A percentile compares a stretch with the other conserved stretches of the same genome.
Conservation (phyloP, 2,329 filamentous ascomycete species). For the Colletotrichum salicis region DNA sequence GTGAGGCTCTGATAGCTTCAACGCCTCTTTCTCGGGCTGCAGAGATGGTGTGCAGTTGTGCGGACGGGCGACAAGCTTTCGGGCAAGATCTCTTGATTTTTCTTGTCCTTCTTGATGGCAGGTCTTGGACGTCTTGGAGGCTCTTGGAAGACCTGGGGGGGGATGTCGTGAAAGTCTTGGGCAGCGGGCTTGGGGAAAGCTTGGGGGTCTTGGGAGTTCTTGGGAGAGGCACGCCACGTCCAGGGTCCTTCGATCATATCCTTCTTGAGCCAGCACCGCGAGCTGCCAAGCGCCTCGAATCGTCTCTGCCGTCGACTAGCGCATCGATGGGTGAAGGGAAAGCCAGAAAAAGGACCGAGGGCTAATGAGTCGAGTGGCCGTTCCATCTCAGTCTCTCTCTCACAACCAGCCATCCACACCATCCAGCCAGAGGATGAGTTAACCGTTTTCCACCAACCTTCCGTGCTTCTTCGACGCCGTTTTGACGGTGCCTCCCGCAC, state of each 20-base stretch:
- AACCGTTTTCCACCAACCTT: conserved; percentile 10
- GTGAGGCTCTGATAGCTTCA: not conserved
- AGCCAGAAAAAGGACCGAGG: not conserved
- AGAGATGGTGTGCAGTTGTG: conserved; percentile 7
- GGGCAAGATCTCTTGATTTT: conserved; percentile 24
- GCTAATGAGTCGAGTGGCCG: not conserved
- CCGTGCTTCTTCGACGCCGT: conserved; percentile 8
- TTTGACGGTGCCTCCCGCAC: not conserved
- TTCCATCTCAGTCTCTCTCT: too few species aligned
- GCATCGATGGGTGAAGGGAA: not conserved
- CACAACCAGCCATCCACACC: not conserved
- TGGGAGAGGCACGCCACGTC: not conserved
- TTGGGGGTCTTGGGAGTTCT: conserved; percentile 13
- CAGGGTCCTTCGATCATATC: conserved; percentile 14
- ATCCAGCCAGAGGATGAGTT: not conserved
- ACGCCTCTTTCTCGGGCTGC: not conserved
- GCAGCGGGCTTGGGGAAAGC: conserved; percentile 11
- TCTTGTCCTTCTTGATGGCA: conserved; percentile 18
- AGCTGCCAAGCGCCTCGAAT: conserved; percentile 11
- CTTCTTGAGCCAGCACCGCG: not conserved
- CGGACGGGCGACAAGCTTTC: conserved; percentile 22
- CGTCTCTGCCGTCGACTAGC: conserved; percentile 10
- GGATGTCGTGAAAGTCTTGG: not conserved
- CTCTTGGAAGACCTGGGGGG: conserved; percentile 11
- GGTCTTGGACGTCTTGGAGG: conserved; percentile 28